Percentiles rank a stretch among this genome's conserved stretches.
phyloP scores from a whole-genome alignment of 2,329 filamentous ascomycete species.

The Colletotrichum cuscutae region DNA sequence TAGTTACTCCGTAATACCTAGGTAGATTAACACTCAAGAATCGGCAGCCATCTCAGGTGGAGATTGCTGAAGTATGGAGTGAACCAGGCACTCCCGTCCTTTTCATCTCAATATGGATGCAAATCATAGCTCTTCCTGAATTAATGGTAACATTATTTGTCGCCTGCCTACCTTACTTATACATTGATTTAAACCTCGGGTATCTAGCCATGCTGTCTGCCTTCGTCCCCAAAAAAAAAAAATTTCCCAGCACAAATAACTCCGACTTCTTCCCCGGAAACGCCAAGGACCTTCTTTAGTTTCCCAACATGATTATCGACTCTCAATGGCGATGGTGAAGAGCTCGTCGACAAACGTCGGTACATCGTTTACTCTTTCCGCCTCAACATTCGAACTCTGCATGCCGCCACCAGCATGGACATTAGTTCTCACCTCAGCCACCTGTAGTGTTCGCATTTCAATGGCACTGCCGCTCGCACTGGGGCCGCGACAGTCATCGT shows the following conservation, averaged over 20 bases:
- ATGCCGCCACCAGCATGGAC: slow-evolving; percentile 38
- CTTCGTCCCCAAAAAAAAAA: background rate
- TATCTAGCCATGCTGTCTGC: slow-evolving; percentile 6
- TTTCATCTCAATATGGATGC: too few relatives aligned
- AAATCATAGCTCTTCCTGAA: too few relatives aligned
- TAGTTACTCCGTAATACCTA: too few relatives aligned
- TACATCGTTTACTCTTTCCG: slow-evolving; percentile 46
- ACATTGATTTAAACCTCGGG: background rate
- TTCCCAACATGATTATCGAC: background rate
- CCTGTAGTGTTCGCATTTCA: slow-evolving; percentile 41
- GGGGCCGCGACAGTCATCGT: slow-evolving; percentile 17
- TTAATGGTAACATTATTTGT: too few relatives aligned
- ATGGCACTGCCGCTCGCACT: slow-evolving; percentile 32
- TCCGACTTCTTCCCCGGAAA: background rate
- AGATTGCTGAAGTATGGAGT: too few relatives aligned
- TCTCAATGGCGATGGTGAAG: slow-evolving; percentile 43
- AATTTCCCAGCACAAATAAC: background rate
- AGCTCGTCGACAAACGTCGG: slow-evolving; percentile 58
- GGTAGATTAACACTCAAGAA: too few relatives aligned
- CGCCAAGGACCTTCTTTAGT: background rate
- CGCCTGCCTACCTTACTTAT: background rate
- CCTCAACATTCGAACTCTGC: slow-evolving; percentile 45
- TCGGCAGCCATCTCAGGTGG: too few relatives aligned
- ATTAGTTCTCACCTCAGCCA: slow-evolving; percentile 32
- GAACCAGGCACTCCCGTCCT: too few relatives aligned